Percentiles rank a stretch among this genome's conserved stretches.
phyloP scores from a whole-genome alignment of 176 grass and related monocot genomes.

The Rhynchospora tenuis region DNA sequence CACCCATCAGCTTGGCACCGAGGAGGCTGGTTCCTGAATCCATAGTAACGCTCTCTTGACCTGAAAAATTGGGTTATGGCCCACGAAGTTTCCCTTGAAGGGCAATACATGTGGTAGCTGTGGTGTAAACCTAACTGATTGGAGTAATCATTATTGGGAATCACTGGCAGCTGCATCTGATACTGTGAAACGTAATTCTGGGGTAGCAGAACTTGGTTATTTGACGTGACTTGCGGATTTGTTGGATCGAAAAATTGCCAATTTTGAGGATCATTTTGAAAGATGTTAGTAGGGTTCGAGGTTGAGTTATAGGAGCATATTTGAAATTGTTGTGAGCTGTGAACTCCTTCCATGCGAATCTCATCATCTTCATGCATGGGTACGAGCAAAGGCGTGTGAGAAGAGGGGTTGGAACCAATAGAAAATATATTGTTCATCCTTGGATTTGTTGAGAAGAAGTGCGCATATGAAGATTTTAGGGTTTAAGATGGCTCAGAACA shows the following conservation, averaged over 20 bases:
- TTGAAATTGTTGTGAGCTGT: not conserved
- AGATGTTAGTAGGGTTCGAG: not conserved
- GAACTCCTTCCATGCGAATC: not conserved
- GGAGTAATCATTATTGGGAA: not conserved
- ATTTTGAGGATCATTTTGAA: not conserved
- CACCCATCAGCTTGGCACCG: constrained; percentile 67
- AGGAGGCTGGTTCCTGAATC: constrained; percentile 58
- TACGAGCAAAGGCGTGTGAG: not conserved
- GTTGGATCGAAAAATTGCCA: not conserved
- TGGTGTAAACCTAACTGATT: constrained; percentile 59
- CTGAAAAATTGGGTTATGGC: not conserved
- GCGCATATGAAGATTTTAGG: not conserved
- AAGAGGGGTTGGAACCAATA: not conserved
- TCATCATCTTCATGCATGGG: not conserved
- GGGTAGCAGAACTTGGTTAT: not conserved
- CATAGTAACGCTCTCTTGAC: constrained; percentile 12
- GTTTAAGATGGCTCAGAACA: not conserved
- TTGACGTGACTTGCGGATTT: not conserved
- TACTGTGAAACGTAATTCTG: not conserved
- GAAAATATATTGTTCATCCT: not conserved
- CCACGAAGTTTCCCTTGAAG: constrained; percentile 27
- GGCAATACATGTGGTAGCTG: constrained; percentile 58
- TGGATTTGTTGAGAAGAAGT: not conserved
- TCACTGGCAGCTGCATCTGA: not conserved
- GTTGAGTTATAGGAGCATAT: not conserved